Base-by-base conservation (phyloP, 176 grass and related monocot species). In the Poa pratensis region DNA sequence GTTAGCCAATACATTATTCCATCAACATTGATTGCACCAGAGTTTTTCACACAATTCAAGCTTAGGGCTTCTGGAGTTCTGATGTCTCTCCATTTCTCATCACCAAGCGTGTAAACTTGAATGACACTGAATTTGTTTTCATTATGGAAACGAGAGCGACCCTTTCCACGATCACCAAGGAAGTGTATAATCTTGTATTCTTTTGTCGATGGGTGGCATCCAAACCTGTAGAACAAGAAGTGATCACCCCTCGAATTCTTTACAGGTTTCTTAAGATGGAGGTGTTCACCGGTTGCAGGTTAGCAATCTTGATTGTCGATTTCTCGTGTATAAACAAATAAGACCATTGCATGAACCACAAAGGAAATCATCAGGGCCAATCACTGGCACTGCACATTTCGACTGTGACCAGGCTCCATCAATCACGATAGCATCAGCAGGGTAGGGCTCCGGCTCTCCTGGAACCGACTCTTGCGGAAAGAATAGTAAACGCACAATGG, bases 261-360 rank as follows among this genome's bases (percentile, higher is more conserved):
- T 18, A 6, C 20, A 72, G 67, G 76, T 39, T 86, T 80, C 9
- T 20, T 3, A 62, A 86, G 65, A 86, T 80, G 39, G 14, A 80
- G 15, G 14, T 30, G 50, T 51, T 80, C 66, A 62, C 26, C 84
- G 4, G 84, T 80, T 39, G 66, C 52, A 62, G 40, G 26, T 86
- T 86, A 1, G 66, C 67, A 40, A 86, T 63, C 67, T 86, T 86
- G 28, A 86, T 63, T 24, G 45, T 80, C 14, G 55, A 45, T 81
- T 43, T 74, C 2, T 7, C 27, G 66, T 81, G 85, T 73, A 23
- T 3, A 87, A 42, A 45, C 85, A 66, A 75, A 87, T 30, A 42
- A 87, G 77, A 1, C 69, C 85, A 81, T 87, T 86, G 43, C 67
- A 80, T 4, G 85, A 80, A 63, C 67, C 85, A 14, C 26, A 80